Evolutionary conservation across 306 rosid species (phyloP).

Genomic region (Sicyos edulis): DNA sequence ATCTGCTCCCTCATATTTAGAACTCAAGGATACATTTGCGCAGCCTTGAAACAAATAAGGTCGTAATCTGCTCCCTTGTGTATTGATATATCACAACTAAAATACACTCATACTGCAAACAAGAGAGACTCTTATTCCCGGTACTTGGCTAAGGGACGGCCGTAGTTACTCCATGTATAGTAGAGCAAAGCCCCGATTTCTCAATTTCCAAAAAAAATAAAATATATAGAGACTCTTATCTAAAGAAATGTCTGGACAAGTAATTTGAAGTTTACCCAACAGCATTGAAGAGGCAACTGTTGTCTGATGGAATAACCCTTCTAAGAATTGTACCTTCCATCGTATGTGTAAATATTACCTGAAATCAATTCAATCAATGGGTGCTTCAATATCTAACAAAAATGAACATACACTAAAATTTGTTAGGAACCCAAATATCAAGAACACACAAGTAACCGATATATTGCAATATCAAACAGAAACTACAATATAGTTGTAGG

Average conservation of each 20-base stretch:
- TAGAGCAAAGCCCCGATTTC: too few relatives aligned
- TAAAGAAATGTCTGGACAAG: background rate
- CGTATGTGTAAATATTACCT: slow-evolving; percentile 26
- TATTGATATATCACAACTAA: background rate
- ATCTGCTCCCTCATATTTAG: background rate
- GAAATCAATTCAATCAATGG: slow-evolving; percentile 27
- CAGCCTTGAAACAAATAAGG: too few relatives aligned
- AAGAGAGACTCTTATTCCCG: background rate
- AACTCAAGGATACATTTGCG: too few relatives aligned
- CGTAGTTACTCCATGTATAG: too few relatives aligned
- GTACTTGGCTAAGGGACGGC: too few relatives aligned
- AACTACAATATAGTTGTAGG: too few relatives aligned
- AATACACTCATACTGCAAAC: background rate
- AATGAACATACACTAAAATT: background rate
- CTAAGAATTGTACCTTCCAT: slow-evolving; percentile 78
- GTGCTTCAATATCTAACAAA: background rate
- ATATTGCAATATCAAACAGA: too few relatives aligned
- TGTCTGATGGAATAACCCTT: slow-evolving; percentile 81
- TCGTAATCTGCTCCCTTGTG: too few relatives aligned
- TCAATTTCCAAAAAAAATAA: too few relatives aligned
- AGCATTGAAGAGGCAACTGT: slow-evolving; percentile 94
- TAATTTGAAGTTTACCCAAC: slow-evolving; percentile 55
- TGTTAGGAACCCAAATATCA: too few relatives aligned
- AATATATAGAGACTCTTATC: too few relatives aligned
- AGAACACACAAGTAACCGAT: too few relatives aligned